Conservation (phyloP, 768 basidiomycete genomes). For the Leccinum boreale region DNA sequence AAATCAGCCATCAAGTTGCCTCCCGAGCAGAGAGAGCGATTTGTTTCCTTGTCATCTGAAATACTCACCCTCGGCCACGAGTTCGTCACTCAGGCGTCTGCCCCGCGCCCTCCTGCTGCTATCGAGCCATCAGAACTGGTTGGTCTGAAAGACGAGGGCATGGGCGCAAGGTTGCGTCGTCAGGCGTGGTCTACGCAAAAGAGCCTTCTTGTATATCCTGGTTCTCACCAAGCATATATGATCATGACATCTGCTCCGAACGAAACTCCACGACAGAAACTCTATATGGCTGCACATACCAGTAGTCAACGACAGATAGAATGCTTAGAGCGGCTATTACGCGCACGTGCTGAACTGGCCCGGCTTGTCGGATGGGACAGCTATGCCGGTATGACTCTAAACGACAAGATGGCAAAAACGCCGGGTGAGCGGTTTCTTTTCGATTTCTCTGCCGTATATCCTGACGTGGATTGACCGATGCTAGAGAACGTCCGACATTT, state of each 20-base stretch:
- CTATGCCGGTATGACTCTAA: conserved; percentile 82
- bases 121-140: conserved; percentile 68
- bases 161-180: conserved; percentile 69
- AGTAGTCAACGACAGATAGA: conserved; percentile 74
- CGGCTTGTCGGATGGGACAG: conserved; percentile 80
- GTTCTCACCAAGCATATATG: conserved; percentile 88
- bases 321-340: conserved; percentile 71
- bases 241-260: conserved; percentile 86
- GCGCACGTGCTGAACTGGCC: conserved; percentile 78
- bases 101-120: conserved; percentile 60
- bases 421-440: conserved; percentile 55
- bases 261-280: conserved; percentile 74
- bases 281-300: conserved; percentile 81
- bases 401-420: conserved; percentile 96
- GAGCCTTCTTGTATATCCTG: conserved; percentile 77
- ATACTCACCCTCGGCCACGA: conserved; percentile 84
- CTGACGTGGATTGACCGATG: conserved; percentile 1
- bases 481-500: conserved; percentile 86
- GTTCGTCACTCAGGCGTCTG: conserved; percentile 69
- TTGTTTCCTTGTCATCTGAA: conserved; percentile 87
- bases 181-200: conserved; percentile 77
- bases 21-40: conserved; percentile 68
- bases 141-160: conserved; percentile 72
- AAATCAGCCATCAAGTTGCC: conserved; percentile 94
- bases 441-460: background rate